Evolutionary conservation across 768 basidiomycete species (phyloP).

Genomic region (Suillus alpinus): DNA sequence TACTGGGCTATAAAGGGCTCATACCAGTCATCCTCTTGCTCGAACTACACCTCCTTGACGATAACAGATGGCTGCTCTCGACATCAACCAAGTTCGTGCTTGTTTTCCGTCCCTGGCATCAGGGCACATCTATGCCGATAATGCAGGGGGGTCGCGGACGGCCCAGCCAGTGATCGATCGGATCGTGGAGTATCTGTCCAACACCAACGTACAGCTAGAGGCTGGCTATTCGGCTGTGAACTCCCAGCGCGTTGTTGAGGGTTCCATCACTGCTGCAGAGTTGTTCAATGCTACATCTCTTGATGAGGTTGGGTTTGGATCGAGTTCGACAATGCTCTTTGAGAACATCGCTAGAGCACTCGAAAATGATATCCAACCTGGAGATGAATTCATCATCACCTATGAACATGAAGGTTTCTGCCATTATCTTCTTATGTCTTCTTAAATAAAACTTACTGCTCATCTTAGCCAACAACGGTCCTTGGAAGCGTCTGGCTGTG

Average conservation of each 20-base stretch:
- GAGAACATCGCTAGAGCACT: constrained; percentile 68
- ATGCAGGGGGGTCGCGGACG: constrained; percentile 73
- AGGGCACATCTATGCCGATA: constrained; percentile 70
- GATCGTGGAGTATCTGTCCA: constrained; percentile 64
- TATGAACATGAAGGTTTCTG: constrained; percentile 73
- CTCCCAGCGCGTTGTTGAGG: constrained; percentile 50
- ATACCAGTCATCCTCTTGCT: background rate
- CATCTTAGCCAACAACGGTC: constrained; percentile 61
- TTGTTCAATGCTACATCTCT: constrained; percentile 61
- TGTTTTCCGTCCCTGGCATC: constrained; percentile 60
- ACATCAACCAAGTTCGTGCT: constrained; percentile 51
- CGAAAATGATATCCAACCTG: constrained; percentile 49
- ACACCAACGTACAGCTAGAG: constrained; percentile 72
- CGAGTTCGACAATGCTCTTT: constrained; percentile 64
- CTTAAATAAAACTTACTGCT: background rate
- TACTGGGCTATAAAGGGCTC: background rate
- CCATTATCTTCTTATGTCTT: background rate
- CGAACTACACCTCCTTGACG: background rate
- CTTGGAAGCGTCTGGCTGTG: constrained; percentile 76
- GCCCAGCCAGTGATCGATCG: constrained; percentile 52
- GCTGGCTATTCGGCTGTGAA: constrained; percentile 63
- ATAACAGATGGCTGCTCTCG: constrained; percentile 29
- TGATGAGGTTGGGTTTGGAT: constrained; percentile 64
- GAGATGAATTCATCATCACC: constrained; percentile 76
- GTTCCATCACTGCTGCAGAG: constrained; percentile 48